Conservation (phyloP, 257 asterid species). For the Lantana camara region DNA sequence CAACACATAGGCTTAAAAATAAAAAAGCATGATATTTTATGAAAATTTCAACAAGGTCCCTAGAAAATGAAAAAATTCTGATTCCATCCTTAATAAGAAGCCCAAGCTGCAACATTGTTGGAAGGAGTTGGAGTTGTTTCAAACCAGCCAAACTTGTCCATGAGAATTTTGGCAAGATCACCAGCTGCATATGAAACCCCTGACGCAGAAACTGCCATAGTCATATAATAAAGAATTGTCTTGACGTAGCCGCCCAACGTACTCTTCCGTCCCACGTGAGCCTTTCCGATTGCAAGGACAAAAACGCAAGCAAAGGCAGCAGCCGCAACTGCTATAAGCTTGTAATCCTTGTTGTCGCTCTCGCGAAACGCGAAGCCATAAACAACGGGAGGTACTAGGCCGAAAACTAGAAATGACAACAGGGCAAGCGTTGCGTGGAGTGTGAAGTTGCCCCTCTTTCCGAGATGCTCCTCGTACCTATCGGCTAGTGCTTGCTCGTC, state of each 20-base stretch:
- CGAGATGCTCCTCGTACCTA: slow-evolving; percentile 47
- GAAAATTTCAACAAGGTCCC: too few species aligned
- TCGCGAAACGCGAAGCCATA: slow-evolving; percentile 57
- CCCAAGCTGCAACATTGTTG: slow-evolving; percentile 28
- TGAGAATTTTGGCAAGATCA: slow-evolving; percentile 24
- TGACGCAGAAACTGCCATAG: slow-evolving; percentile 40
- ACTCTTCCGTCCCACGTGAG: slow-evolving; percentile 29
- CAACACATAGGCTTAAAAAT: too few species aligned
- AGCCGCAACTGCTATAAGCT: slow-evolving; percentile 50
- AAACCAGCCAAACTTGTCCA: slow-evolving; percentile 49
- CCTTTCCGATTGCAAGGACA: slow-evolving; percentile 51
- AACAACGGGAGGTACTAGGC: slow-evolving; percentile 50
- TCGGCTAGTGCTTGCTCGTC: slow-evolving; percentile 7
- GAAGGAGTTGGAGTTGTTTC: slow-evolving; percentile 29
- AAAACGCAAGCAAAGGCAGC: slow-evolving; percentile 43
- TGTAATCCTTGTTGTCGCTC: slow-evolving; percentile 44
- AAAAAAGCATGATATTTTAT: too few species aligned
- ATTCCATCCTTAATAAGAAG: slow-evolving; percentile 38
- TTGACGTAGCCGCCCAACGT: slow-evolving; percentile 34
- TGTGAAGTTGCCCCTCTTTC: slow-evolving; percentile 43
- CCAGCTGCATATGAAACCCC: slow-evolving; percentile 61
- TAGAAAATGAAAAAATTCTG: too few species aligned
- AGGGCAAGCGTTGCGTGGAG: slow-evolving; percentile 50
- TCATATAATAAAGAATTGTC: slow-evolving; percentile 38
- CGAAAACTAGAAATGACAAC: slow-evolving; percentile 54